phyloP scores from a whole-genome alignment of 257 asterid species.

The Capsicum rhomboideum region DNA sequence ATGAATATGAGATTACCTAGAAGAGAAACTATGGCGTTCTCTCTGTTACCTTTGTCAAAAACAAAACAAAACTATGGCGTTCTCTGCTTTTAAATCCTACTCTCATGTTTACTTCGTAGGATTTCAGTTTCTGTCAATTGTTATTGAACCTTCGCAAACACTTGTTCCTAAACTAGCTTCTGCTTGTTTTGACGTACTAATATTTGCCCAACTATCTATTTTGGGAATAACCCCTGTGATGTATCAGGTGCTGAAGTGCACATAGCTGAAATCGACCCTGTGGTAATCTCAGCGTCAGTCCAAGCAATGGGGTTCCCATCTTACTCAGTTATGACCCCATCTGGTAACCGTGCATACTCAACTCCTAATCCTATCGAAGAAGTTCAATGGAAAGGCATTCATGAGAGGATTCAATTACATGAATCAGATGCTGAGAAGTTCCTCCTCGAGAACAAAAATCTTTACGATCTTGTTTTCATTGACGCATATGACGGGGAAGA shows the following conservation, averaged over 20 bases:
- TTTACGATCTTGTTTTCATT: slow-evolving; percentile 60
- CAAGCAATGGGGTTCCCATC: slow-evolving; percentile 92
- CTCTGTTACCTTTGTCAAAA: too few relatives aligned
- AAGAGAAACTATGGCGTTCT: not conserved
- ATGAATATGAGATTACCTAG: not conserved
- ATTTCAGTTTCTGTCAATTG: not conserved
- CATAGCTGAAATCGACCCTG: slow-evolving; percentile 75
- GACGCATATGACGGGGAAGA: slow-evolving; percentile 93
- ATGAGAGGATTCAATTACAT: slow-evolving; percentile 52
- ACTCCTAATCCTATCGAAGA: slow-evolving; percentile 33
- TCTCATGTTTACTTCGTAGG: not conserved
- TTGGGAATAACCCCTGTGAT: not conserved
- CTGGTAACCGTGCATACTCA: slow-evolving; percentile 34
- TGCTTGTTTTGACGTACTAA: not conserved
- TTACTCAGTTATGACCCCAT: slow-evolving; percentile 44
- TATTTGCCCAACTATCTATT: not conserved
- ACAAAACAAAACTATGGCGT: not conserved
- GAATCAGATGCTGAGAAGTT: slow-evolving; percentile 75
- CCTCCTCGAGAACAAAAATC: slow-evolving; percentile 34
- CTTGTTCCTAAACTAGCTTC: not conserved
- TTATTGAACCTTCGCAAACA: not conserved
- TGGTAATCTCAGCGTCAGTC: slow-evolving; percentile 70
- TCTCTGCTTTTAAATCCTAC: not conserved
- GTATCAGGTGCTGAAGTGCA: slow-evolving; percentile 65
- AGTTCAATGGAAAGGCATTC: slow-evolving; percentile 69